Base-by-base conservation (phyloP, 805 yeast species). In the Nakazawaea holstii region DNA sequence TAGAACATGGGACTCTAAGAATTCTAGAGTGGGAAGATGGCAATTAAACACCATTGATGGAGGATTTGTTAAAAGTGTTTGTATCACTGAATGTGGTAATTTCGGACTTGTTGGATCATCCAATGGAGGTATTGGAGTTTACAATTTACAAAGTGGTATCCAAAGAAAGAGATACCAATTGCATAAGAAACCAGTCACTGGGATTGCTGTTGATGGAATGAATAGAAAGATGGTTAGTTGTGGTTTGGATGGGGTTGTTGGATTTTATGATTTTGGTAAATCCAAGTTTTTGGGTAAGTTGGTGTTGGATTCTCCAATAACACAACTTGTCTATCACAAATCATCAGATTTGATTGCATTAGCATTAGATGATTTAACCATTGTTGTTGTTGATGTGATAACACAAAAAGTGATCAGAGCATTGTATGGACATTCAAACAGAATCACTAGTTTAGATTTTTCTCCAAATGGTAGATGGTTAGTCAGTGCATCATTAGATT, bases 391-490 rank as follows among this genome's bases (percentile, higher is more conserved):
- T 48, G 99, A 94, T 64, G 76, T 85, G 0, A 77, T 79, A 2
- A 88, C 97, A 0, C 88, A 82, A 58, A 81, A 78, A 55, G 78
- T 89, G 31, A 92, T 95, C 30, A 83, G 99, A 72, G 85, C 84
- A 52, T 71, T 94, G 49, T 82, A 80, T 70, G 99, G 99, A 4
- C 99, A 94, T 60, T 74, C 84, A 10, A 90, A 91, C 64, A 76
- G 96, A 58, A 82, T 94, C 53, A 90, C 97, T 0, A 76, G 87
- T 1, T 65, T 92, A 62, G 97, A 88, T 62, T 92, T 94, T 60
- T 83, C 95, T 3, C 95, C 96, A 4, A 92, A 91, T 62, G 98
- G 97, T 32, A 80, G 97, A 62, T 94, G 98, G 97, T 69, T 94
- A 32, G 82, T 94, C 8, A 80, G 94, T 24, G 82, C 87, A 1